phyloP scores from a whole-genome alignment of 257 asterid species.

The Mitragyna speciosa region DNA sequence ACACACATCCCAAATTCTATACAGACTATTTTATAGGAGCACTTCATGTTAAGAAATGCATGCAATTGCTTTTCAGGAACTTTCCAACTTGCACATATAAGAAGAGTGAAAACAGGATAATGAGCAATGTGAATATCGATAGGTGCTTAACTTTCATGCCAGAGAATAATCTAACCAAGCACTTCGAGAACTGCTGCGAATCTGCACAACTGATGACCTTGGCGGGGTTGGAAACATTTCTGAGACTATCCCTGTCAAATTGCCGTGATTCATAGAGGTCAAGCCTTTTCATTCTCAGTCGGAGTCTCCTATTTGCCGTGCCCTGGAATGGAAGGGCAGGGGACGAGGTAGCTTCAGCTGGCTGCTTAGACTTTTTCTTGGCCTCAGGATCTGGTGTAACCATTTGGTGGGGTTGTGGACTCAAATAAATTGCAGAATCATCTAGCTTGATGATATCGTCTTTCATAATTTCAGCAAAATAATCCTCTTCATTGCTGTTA shows the following conservation, averaged over 20 bases:
- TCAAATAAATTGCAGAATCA: slow-evolving; percentile 30
- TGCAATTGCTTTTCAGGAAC: neutral
- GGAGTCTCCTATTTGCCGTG: slow-evolving; percentile 54
- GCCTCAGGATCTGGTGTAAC: slow-evolving; percentile 14
- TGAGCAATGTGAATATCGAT: neutral
- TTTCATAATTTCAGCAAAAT: slow-evolving; percentile 77
- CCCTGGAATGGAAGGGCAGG: slow-evolving; percentile 48
- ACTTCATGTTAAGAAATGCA: neutral
- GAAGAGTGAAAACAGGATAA: neutral
- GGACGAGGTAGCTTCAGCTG: slow-evolving; percentile 20
- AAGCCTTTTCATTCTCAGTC: slow-evolving; percentile 33
- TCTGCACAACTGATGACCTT: neutral
- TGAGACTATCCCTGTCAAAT: neutral
- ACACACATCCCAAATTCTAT: neutral
- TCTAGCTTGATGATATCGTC: slow-evolving; percentile 77
- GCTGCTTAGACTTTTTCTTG: slow-evolving; percentile 20
- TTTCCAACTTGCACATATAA: neutral
- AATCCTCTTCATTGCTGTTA: slow-evolving; percentile 59
- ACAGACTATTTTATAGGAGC: neutral
- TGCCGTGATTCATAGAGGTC: neutral
- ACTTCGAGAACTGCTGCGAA: neutral
- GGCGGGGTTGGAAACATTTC: neutral
- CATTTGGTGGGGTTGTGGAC: slow-evolving; percentile 17
- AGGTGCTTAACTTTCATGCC: neutral
- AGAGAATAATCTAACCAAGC: neutral